A percentile compares a stretch with the other conserved stretches of the same genome.
These are phyloP conservation scores for Picea glauca DNA, from an alignment of 75 land plant genomes.

Conservation along the genomic window DNA sequence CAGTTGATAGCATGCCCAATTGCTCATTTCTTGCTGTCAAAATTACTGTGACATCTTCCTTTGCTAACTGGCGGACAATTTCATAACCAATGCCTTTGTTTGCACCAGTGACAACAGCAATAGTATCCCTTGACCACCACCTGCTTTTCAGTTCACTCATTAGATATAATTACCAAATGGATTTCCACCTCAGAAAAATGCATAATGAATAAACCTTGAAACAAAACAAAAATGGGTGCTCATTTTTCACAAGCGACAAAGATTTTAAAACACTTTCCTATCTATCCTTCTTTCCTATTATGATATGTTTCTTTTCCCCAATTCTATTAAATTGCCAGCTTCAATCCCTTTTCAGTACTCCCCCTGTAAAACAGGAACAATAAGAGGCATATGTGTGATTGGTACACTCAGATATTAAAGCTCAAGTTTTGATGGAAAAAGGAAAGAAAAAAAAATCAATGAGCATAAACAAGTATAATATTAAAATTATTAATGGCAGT, in stretches of 20 bases:
- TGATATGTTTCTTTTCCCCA: neutral
- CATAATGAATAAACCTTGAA: neutral
- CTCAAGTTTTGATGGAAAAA: no score
- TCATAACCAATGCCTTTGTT: conserved; percentile 63
- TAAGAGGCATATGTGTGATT: no score
- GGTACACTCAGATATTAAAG: no score
- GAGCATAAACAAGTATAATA: no score
- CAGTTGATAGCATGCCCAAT: conserved; percentile 39
- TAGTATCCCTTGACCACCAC: conserved; percentile 28
- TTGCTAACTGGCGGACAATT: conserved; percentile 46
- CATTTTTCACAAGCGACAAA: neutral
- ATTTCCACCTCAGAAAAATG: neutral
- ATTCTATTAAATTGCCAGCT: no score
- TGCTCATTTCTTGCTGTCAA: conserved; percentile 53
- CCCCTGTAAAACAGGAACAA: no score
- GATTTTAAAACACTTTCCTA: neutral
- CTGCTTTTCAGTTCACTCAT: neutral
- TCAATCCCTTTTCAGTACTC: no score
- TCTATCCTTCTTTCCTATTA: neutral
- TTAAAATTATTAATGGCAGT: no score
- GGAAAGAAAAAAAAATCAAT: no score
- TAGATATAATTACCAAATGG: neutral
- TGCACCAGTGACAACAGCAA: conserved; percentile 44
- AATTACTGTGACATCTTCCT: conserved; percentile 42
- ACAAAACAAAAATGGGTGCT: neutral